Evolutionary conservation across 441 rosid species (phyloP).

Genomic region (Brassica balearica): DNA sequence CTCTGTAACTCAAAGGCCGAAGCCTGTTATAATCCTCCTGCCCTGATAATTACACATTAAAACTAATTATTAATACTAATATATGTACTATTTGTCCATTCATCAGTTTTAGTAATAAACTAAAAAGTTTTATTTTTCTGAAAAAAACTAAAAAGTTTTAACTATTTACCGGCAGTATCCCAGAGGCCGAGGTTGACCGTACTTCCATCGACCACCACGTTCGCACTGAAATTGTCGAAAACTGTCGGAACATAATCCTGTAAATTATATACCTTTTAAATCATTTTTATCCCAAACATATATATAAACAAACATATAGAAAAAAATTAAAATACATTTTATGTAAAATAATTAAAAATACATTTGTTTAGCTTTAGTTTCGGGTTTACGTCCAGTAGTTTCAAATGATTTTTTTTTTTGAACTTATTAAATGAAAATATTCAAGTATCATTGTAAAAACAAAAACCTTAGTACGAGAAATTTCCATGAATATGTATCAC

Average conservation of each 20-base stretch:
- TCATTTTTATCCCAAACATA: background rate
- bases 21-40: slow-evolving; percentile 93
- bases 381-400: background rate
- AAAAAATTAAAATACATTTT: background rate
- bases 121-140: no score
- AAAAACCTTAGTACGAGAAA: background rate
- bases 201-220: slow-evolving; percentile 14
- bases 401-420: background rate
- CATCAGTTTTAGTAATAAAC: background rate
- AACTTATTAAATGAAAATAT: background rate
- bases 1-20: slow-evolving; percentile 93
- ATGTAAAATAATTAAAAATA: background rate
- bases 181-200: slow-evolving; percentile 17
- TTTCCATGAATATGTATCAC: background rate
- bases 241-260: slow-evolving; percentile 16
- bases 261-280: background rate
- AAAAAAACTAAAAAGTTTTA: background rate
- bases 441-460: background rate
- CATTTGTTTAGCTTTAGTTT: slow-evolving; percentile 7
- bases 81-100: background rate
- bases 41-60: slow-evolving; percentile 49
- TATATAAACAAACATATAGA: background rate
- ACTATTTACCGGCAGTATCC: slow-evolving; percentile 14
- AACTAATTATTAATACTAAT: background rate
- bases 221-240: slow-evolving; percentile 17